Percentiles rank a stretch among this genome's conserved stretches.
phyloP scores from a whole-genome alignment of 108 stramenopile genomes.

The Aureococcus anophagefferens region DNA sequence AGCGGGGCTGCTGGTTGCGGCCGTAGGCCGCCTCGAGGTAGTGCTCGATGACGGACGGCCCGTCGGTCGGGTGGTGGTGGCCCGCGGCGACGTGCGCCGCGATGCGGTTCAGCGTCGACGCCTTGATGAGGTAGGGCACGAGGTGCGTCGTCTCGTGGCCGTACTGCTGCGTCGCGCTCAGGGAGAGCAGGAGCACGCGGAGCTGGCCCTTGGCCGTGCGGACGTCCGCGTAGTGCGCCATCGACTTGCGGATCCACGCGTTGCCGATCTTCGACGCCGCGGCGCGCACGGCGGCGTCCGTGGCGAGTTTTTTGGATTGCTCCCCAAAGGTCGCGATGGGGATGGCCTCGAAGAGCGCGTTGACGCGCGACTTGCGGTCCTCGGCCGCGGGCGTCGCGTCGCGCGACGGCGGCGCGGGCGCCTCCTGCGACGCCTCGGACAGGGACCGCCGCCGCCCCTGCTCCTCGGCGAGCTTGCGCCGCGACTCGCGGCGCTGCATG shows the following conservation, averaged over 20 bases:
- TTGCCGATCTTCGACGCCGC: background rate
- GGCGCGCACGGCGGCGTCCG: background rate
- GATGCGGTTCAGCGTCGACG: background rate
- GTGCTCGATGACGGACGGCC: background rate
- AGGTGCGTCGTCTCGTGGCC: background rate
- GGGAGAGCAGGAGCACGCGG: background rate
- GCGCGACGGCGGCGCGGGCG: too few species aligned
- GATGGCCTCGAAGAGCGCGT: too few species aligned
- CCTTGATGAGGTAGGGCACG: background rate
- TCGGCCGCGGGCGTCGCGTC: too few species aligned
- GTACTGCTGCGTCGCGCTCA: background rate
- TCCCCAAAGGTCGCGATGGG: too few species aligned
- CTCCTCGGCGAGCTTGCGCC: too few species aligned
- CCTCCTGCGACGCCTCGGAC: too few species aligned
- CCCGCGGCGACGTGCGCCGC: background rate
- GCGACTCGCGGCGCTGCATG: too few species aligned
- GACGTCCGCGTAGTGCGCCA: background rate
- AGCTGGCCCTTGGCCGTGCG: background rate
- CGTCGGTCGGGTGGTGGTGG: too few species aligned
- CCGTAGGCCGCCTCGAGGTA: background rate
- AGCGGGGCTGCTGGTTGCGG: background rate
- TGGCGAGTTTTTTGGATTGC: background rate
- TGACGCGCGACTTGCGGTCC: too few species aligned
- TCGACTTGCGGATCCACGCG: background rate
- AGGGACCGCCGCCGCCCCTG: too few species aligned